phyloP scores from a whole-genome alignment of 2,329 filamentous ascomycete species.

The Aspergillus persii region DNA sequence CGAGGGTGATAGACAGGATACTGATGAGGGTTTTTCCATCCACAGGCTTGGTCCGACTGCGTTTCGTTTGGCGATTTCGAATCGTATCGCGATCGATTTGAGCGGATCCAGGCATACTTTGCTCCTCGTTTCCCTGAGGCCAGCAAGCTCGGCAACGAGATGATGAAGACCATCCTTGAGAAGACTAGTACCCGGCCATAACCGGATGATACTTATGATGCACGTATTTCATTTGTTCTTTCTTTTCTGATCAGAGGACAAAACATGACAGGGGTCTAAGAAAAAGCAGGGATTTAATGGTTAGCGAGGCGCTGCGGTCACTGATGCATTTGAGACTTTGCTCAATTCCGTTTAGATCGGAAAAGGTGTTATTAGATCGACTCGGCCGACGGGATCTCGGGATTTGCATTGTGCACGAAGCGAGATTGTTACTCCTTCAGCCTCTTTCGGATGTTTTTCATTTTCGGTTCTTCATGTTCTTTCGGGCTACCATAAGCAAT shows the following conservation, averaged over 20 bases:
- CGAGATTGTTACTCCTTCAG: background rate
- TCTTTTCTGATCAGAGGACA: background rate
- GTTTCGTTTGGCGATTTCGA: slow-evolving; percentile 90
- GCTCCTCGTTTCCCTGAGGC: slow-evolving; percentile 85
- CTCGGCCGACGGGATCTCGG: background rate
- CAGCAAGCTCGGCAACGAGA: slow-evolving; percentile 83
- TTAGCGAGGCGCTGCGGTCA: background rate
- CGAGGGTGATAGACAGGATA: background rate
- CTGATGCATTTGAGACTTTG: background rate
- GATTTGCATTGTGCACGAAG: background rate
- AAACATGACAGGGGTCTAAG: background rate
- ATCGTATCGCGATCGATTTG: slow-evolving; percentile 86
- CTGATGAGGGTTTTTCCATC: slow-evolving; percentile 8
- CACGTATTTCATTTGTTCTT: background rate
- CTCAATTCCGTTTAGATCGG: background rate
- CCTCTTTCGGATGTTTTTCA: background rate
- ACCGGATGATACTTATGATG: slow-evolving; percentile 5
- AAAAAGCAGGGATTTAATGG: background rate
- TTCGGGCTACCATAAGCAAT: background rate
- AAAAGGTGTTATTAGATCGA: background rate
- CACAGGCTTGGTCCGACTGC: slow-evolving; percentile 84
- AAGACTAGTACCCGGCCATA: slow-evolving; percentile 53
- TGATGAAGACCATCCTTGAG: slow-evolving; percentile 93
- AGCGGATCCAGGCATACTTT: slow-evolving; percentile 88
- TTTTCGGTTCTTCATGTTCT: background rate